Evolutionary conservation across 192 early-diverging fungal genomes (phyloP).

Genomic region (Dissophora ornata): DNA sequence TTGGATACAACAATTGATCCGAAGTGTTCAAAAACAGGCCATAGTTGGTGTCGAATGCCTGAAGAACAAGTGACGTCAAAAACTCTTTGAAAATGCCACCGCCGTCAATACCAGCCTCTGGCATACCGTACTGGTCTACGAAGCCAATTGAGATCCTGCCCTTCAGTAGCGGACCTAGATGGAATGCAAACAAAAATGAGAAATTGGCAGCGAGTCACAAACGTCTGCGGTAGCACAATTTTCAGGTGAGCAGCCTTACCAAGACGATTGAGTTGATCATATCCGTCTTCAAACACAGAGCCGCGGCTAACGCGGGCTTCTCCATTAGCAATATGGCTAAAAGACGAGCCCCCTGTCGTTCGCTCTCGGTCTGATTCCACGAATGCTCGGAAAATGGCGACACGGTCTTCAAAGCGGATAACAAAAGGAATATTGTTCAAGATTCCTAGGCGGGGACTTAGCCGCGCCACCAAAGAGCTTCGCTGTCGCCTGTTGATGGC

Average conservation of each 20-base stretch:
- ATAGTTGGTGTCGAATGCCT: constrained; percentile 81
- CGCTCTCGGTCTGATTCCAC: constrained; percentile 73
- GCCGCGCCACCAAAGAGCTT: constrained; percentile 43
- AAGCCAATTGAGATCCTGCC: constrained; percentile 86
- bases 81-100: constrained; percentile 99
- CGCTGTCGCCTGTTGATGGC: constrained; percentile 21
- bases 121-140: constrained; percentile 83
- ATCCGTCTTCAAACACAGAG: constrained; percentile 94
- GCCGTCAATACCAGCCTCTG: constrained; percentile 95
- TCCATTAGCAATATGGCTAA: constrained; percentile 20
- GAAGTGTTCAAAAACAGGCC: constrained; percentile 76
- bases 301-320: constrained; percentile 75
- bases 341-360: constrained; percentile 17
- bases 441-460: constrained; percentile 69
- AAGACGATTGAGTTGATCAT: constrained; percentile 72
- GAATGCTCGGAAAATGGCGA: constrained; percentile 84
- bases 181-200: neutral
- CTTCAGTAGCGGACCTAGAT: constrained; percentile 71
- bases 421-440: constrained; percentile 91
- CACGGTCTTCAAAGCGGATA: constrained; percentile 90
- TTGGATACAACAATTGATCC: constrained; percentile 80
- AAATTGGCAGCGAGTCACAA: too few relatives aligned
- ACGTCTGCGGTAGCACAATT: too few relatives aligned
- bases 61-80: constrained; percentile 75
- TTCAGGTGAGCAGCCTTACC: constrained; percentile 36